Base-by-base conservation (phyloP, 2,329 filamentous ascomycete genomes). In the Ophiocordyceps camponoti-floridani region DNA sequence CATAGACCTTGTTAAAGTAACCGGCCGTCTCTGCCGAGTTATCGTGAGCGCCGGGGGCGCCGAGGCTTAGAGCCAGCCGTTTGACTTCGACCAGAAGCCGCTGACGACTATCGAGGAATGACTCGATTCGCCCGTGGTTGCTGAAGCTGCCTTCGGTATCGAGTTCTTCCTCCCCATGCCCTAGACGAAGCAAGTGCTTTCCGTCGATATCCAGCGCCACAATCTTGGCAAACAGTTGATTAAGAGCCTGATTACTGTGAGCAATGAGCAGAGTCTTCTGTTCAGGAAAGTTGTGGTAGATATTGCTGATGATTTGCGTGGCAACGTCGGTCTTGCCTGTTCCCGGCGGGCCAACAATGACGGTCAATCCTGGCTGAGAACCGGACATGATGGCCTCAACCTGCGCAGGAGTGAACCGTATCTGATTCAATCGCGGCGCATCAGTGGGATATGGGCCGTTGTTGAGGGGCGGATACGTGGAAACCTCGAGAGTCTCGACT, bases 271-370 rank as follows among this genome's bases (percentile, higher is more conserved):
- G 67, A 0, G 91, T 98, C 53, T 86, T 82, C 61, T 98, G 87
- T 50, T 81, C 72, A 8, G 91, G 88, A 58, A 95, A 98, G 63
- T 96, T 94, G 67, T 96, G 89, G 58, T 98, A 98, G 53, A 98
- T 83, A 60, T 96, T 95, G 67, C 85, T 95, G 64, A 98, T 98
- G 58, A 96, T 93, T 61, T 98, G 91, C 4, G 89, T 95, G 42
- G 87, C 88, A 44, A 98, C 91, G 62, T 98, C 91, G n/a, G 91
- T 98, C 68, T 98, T 98, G 49, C 93, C 91, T 7, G 91, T 98
- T 45, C 91, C 91, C 8, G 91, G 91, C 45, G 91, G 91, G 1
- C 91, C 91, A 49, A 98, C 85, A 52, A 98, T 82, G 42, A 98
- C 76, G 1, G 89, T 95, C 44, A 98, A 70, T 18, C 93, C 91